Evolutionary conservation across 2,329 filamentous ascomycete species (phyloP), one percentile per base, ranked within the genome.

Genomic region (Beauveria asiatica): DNA sequence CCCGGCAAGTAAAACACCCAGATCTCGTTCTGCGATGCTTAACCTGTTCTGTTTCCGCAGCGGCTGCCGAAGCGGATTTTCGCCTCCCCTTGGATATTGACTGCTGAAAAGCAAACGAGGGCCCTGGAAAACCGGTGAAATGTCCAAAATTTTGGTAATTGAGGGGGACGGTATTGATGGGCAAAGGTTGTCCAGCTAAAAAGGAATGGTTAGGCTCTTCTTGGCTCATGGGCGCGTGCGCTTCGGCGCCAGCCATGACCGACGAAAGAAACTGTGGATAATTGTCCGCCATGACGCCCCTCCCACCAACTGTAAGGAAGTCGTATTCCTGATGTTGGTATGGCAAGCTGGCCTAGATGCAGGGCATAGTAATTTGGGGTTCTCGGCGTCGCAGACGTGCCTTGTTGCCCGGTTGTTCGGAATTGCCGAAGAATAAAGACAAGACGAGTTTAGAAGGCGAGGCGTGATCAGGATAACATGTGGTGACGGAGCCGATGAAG

Each of bases 11-110:
- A 65, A 80, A 97, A 75, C 94, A 99, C 30, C 94, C 94, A 64
- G 92, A 97, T 67, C 94, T 83, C 48, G 94, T 97, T 66, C 94
- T 85, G 63, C 92, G 88, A 72, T 97, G 93, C 74, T 97, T 97
- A 66, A 95, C 88, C 69, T 89, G 87, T 63, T 95, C 89, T 52
- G 77, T 64, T 3, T 78, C 79, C 2, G 76, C 70, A 10, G 75
- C 68, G 1, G 65, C 68, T 33, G 66, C 62, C 9, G 64, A 66
- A 30, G 59, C 10, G 19, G 80, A 81, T 64, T 83, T 83, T 60
- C 80, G 77, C 55, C 81, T 76, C 63, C 72, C 75, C 66, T 80
- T 77, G 54, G 78, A 75, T 11, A 76, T 65, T 66, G 82, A 82
- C 17, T 78, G 71, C 2, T 76, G 68, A 62, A 76, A 77, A 62